These are phyloP conservation scores for Capniomyces stellatus DNA, from an alignment of 371 early-diverging fungal species.

Conservation along the genomic window DNA sequence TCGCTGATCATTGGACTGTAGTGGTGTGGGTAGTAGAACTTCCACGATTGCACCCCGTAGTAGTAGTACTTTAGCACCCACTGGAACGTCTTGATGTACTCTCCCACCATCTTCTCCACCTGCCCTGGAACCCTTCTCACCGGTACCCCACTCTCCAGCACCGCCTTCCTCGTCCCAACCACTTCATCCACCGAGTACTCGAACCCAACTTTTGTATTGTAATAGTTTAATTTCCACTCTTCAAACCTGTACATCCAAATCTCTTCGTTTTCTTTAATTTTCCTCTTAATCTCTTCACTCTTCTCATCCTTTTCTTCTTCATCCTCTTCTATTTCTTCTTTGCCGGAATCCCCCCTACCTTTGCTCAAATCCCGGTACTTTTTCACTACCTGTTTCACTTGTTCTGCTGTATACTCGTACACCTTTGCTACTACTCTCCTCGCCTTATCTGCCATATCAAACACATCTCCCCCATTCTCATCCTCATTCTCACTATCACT, in stretches of 20 bases:
- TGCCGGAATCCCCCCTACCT: no score
- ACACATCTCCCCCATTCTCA: not conserved
- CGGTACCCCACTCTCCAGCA: conserved; percentile 3
- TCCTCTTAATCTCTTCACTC: not conserved
- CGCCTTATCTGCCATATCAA: not conserved
- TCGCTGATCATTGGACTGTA: conserved; percentile 94
- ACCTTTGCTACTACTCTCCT: not conserved
- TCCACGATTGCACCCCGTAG: conserved; percentile 90
- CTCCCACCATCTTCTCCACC: conserved; percentile 40
- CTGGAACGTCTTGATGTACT: conserved; percentile 84
- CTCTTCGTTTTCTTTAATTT: not conserved
- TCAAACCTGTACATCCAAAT: conserved; percentile 19
- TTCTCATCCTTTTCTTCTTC: not conserved
- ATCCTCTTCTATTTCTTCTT: not conserved
- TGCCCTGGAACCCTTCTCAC: conserved; percentile 21
- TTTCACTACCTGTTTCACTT: not conserved
- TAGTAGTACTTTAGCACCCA: conserved; percentile 98
- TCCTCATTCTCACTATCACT: not conserved
- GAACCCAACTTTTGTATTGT: conserved; percentile 19
- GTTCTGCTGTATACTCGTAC: not conserved
- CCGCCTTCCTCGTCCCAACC: not conserved
- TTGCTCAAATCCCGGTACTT: no score
- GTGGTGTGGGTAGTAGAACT: conserved; percentile 96
- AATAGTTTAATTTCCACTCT: conserved; percentile 26
- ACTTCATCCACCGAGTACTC: conserved; percentile 12